These are phyloP conservation scores for Meyerozyma sp. DNA, from an alignment of 1,139 yeast genomes.

Conservation along the genomic window DNA sequence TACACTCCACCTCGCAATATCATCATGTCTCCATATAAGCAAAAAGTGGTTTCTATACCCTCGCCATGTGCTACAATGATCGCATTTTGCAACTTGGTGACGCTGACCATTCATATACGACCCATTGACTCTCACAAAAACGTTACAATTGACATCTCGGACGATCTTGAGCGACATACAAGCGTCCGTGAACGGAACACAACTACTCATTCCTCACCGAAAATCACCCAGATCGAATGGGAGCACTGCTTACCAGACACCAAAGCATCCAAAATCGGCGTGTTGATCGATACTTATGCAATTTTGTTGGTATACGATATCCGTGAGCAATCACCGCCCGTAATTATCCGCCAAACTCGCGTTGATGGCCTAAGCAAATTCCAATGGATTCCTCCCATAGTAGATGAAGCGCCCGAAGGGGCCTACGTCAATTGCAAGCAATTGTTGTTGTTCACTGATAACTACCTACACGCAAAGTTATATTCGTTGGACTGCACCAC, in stretches of 20 bases:
- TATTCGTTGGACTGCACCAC: slow-evolving; percentile 37
- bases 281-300: background rate
- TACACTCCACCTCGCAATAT: background rate
- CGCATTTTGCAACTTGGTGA: background rate
- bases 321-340: slow-evolving; percentile 13
- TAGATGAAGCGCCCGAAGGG: slow-evolving; percentile 10
- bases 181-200: background rate
- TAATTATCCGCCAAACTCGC: slow-evolving; percentile 22
- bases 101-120: background rate
- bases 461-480: slow-evolving; percentile 23
- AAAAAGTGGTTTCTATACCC: background rate
- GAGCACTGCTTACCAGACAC: background rate
- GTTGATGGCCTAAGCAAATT: slow-evolving; percentile 27
- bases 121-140: background rate
- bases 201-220: background rate
- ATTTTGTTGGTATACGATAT: background rate
- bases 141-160: background rate
- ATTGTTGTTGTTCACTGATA: slow-evolving; percentile 25
- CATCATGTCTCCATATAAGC: background rate
- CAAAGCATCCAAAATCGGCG: background rate
- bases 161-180: background rate
- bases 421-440: slow-evolving; percentile 32
- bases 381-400: slow-evolving; percentile 31
- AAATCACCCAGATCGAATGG: slow-evolving; percentile 1
- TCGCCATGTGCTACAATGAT: background rate